Base-by-base conservation (phyloP, 2,329 filamentous ascomycete genomes). In the Anthostomella pinea region DNA sequence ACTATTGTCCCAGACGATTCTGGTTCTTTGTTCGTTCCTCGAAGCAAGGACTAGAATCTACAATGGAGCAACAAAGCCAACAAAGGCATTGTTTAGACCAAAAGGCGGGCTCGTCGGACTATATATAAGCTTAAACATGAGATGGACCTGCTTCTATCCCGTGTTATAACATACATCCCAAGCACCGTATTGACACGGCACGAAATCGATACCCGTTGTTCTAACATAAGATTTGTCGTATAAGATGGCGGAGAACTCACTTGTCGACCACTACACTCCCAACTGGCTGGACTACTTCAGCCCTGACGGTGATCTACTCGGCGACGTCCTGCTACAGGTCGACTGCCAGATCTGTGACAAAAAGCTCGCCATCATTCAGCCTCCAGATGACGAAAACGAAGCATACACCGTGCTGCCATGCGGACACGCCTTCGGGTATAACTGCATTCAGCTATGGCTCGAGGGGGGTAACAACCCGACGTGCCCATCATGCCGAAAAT, bases 341-440 rank as follows among this genome's bases (percentile, higher is more conserved):
- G 34, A 31, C 6, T 37, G 34, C 19, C 13, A n/a, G 4, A 37
- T 37, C 26, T 37, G 34, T n/a, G 14, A 20, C 26, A 31, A 24
- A 13, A 6, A 31, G 5, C 27, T 37, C 13, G 34, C 34, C 5
- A 18, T 37, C 8, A n/a, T 30, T 5, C 3, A 24, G 13, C 26
- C 34, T n/a, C 19, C 26, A n/a, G 34, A 31, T 15, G 34, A 37
- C 5, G 26, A 25, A 5, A 19, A 8, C 20, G 34, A 37, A 19
- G 17, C 19, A 13, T 37, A 28, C 27, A 11, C 13, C 6, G 15
- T 37, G 6, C 13, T 31, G 8, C 34, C 34, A 10, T 37, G 34
- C 14, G 34, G 34, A 4, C 34, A 37, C 20, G 26, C 28, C 20
- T 37, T 37, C 20, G 34, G 34, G 9, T 25, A 30, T 13, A 13